phyloP scores from a whole-genome alignment of 345 rosid genomes.

The Firmiana major region DNA sequence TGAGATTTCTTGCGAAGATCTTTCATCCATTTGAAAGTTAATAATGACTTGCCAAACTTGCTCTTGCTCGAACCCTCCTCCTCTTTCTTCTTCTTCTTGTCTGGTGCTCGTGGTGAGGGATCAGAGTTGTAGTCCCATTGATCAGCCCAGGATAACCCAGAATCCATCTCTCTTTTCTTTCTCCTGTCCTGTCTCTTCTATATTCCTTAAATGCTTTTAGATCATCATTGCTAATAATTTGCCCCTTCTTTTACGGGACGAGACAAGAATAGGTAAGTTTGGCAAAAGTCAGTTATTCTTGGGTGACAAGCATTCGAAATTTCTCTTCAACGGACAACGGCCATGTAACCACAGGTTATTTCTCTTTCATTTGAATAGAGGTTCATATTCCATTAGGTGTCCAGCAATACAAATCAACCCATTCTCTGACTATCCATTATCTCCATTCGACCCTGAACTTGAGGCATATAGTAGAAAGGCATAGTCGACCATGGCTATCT shows the following conservation, averaged over 20 bases:
- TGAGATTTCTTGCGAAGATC: conserved; percentile 29
- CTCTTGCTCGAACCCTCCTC: conserved; percentile 32
- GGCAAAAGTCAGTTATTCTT: conserved; percentile 13
- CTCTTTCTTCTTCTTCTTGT: conserved; percentile 35
- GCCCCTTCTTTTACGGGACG: neutral
- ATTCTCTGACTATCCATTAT: conserved; percentile 82
- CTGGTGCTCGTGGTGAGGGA: conserved; percentile 24
- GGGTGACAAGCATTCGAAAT: neutral
- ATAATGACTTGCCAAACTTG: conserved; percentile 20
- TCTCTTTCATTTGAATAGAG: conserved; percentile 36
- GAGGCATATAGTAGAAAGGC: conserved; percentile 95
- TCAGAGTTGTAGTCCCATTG: conserved; percentile 52
- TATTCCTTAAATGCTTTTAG: neutral
- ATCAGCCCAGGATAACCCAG: conserved; percentile 59
- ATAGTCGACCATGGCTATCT: conserved; percentile 77
- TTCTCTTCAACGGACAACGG: too few relatives aligned
- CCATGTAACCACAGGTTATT: neutral
- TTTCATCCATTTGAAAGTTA: conserved; percentile 30
- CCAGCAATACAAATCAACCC: conserved; percentile 94
- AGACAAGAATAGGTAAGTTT: neutral
- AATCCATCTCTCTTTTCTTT: conserved; percentile 35
- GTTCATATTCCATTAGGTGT: conserved; percentile 35
- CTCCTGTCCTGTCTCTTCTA: neutral
- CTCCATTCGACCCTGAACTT: conserved; percentile 94
- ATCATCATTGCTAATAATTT: neutral